Conservation (phyloP, 331 rosid species). For the Malus hybrid region DNA sequence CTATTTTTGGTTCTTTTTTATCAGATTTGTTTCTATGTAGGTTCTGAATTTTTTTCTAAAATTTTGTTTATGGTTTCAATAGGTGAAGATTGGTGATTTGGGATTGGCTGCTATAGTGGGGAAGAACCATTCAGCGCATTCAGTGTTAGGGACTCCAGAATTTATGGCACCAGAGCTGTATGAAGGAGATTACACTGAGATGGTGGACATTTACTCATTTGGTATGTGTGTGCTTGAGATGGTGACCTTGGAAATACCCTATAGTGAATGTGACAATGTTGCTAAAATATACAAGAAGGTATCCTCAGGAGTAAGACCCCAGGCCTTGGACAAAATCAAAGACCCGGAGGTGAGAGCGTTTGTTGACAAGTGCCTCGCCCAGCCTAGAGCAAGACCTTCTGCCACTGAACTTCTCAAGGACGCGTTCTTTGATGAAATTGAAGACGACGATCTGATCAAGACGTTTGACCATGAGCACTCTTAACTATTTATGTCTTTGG, state of each 20-base stretch:
- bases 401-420: conserved; percentile 65
- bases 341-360: conserved; percentile 46
- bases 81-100: conserved; percentile 88
- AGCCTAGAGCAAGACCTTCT: conserved; percentile 61
- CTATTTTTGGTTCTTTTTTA: neutral
- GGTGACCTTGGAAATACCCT: conserved; percentile 79
- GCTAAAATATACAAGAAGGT: conserved; percentile 74
- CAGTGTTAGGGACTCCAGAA: conserved; percentile 71
- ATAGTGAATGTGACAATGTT: conserved; percentile 68
- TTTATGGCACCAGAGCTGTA: conserved; percentile 85
- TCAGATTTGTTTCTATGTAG: neutral
- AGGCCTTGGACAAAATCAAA: conserved; percentile 41
- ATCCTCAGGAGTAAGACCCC: conserved; percentile 55
- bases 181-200: conserved; percentile 63
- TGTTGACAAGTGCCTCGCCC: conserved; percentile 66
- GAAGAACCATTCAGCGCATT: conserved; percentile 61
- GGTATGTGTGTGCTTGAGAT: conserved; percentile 74
- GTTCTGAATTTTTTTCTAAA: neutral
- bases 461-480: conserved; percentile 2
- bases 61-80: neutral
- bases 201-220: conserved; percentile 81
- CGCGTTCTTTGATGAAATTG: conserved; percentile 59
- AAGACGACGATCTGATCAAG: conserved; percentile 28
- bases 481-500: neutral
- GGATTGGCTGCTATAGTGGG: conserved; percentile 78